Base-by-base conservation (phyloP, 176 grass and related monocot genomes). In the Oryza longistaminata region DNA sequence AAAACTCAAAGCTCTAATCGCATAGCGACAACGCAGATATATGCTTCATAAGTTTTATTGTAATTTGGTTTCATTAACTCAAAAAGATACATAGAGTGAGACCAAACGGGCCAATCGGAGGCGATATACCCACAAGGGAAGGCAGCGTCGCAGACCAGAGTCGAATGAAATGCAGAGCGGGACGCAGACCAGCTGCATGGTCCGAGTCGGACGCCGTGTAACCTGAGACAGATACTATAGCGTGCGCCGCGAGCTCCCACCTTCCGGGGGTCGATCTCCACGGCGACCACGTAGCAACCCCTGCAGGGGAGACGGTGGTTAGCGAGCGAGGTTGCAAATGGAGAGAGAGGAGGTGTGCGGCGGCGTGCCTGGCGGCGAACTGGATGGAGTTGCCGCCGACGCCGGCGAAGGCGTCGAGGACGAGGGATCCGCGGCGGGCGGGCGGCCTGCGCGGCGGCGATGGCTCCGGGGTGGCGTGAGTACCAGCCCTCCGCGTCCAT, bases 401-500 rank as follows among this genome's bases (percentile, higher is more conserved):
- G 7, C 90, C 93, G 12, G 85, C 82, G 66, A 94, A 94, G 7
- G 87, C 85, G 66, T 94, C 90, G 39, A 94, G 31, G 82, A 94
- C 88, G 39, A 94, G 6, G 78, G 61, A 76, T 22, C 46, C 45
- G 52, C 7, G 70, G n/a, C 39, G 90, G 85, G 33, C 87, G 78
- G 40, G 74, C 45, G 31, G 92, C 92, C 50, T 94, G 92, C 61
- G 64, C 50, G 46, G 82, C 92, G 22, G 93, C 93, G 66, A 94
- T 34, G 65, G 85, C 14, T 94, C 93, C 34, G 90, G 93, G 29
- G 90, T 94, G 25, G 69, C 85, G 22, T n/a, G 93, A 94, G 82
- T 86, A 94, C 93, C 93, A 94, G 64, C 87, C 87, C 87, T 94
- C 90, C 9, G 90, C 79, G 85, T 94, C 93, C 93, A 94, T 83